Base-by-base conservation (phyloP, 352 stramenopile species). In the Thraustochytrium striatum region DNA sequence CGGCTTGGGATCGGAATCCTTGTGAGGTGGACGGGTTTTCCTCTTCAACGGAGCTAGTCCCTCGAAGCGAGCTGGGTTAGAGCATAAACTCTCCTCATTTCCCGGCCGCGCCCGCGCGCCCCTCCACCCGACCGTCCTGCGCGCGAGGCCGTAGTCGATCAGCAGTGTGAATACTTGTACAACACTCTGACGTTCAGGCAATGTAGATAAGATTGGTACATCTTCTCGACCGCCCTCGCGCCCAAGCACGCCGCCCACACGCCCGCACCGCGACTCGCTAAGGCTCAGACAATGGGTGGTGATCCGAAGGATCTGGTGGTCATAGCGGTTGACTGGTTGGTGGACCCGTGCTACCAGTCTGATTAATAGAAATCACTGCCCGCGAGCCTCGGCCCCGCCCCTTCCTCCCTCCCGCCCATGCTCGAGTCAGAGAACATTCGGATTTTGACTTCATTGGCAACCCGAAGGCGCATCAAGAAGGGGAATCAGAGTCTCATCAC, bases 21-120 rank as follows among this genome's bases (percentile, higher is more conserved):
- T n/a, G n/a, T n/a, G n/a, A n/a, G n/a, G n/a, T n/a, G n/a, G n/a
- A n/a, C n/a, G n/a, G n/a, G n/a, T 55, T 16, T 55, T 55, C 16
- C 16, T 55, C 47, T 55, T 55, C 47, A 55, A 55, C 47, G 47
- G 47, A 55, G 47, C 47, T 21, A 55, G 47, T 55, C n/a, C 47
- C 47, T 55, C 47, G 47, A 55, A 55, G 47, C 47, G 47, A 55
- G 47, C 47, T 55, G 47, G 47, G 47, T 55, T 55, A 55, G 47
- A 55, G 47, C 47, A 55, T 21, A 25, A 21, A 55, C 47, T 55
- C 47, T 55, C 47, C 16, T 55, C 47, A 55, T 25, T 55, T 55
- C 47, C 47, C 47, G 47, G 47, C 47, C 47, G 16, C 47, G 16
- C 47, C 25, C 47, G 16, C 25, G 16, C 47, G 16, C 47, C 25